Evolutionary conservation across 2,329 filamentous ascomycete species (phyloP).

Genomic region (Camillea tinctor): DNA sequence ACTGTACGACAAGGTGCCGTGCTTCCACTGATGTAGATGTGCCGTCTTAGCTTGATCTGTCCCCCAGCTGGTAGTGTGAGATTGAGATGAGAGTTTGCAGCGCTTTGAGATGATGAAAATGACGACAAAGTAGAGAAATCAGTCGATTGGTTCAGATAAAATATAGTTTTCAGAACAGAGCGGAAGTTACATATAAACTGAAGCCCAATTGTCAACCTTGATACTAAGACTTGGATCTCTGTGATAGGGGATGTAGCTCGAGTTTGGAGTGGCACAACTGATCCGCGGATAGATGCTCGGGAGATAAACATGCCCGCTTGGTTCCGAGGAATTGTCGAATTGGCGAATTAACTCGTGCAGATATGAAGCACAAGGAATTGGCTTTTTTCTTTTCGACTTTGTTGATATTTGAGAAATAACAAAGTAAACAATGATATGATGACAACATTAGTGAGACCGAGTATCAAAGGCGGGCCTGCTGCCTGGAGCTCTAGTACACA

Average conservation of each 20-base stretch:
- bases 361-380: neutral
- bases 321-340: neutral
- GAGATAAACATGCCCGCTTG: conserved; percentile 12
- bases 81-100: neutral
- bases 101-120: neutral
- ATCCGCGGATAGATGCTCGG: conserved; percentile 4
- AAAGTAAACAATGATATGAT: too few species aligned
- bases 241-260: conserved; percentile 19
- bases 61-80: neutral
- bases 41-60: neutral
- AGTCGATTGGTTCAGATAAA: neutral
- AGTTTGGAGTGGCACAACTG: conserved; percentile 8
- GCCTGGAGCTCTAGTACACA: too few species aligned
- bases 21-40: neutral
- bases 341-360: neutral
- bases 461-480: too few species aligned
- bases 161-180: neutral
- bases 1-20: neutral
- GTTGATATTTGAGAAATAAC: too few species aligned
- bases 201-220: neutral
- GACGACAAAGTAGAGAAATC: neutral
- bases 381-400: too few species aligned
- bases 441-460: too few species aligned
- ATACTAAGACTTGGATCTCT: neutral
- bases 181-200: neutral